Evolutionary conservation across 192 early-diverging fungal species (phyloP), one percentile per base, ranked within the genome.

Genomic region (Backusella circina): DNA sequence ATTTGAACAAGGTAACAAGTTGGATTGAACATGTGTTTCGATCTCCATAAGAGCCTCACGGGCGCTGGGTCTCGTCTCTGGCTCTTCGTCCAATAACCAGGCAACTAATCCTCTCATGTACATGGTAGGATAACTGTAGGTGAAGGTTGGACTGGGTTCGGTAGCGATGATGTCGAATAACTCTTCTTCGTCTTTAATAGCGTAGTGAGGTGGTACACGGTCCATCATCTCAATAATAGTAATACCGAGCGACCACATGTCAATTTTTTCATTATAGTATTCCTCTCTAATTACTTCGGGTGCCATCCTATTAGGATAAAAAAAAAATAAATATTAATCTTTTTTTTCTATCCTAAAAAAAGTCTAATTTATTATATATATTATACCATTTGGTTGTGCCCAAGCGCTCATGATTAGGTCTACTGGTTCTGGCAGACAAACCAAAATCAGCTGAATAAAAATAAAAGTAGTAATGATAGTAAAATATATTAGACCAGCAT

Each of bases 221-320:
- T 86, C 84, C 78, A 86, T 77, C 82, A 86, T 80, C 78, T 86
- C 84, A 33, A 86, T 86, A n/a, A 84, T 79, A 8, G 80, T 82
- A 36, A 87, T 86, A 65, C 84, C 86, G 23, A 87, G 77, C 35
- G 86, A 87, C 86, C 86, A 87, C 77, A 87, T 84, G 54, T 87
- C 86, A n/a, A 86, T 75, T 72, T 81, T 83, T 54, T 86, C 77
- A 54, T 84, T 82, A 51, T 87, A 87, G 47, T 74, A 74, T 76
- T 86, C 73, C 35, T 83, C 82, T 41, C 71, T 70, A 44, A 87
- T 79, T 30, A 87, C 82, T 77, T 87, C 86, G 31, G 86, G 86
- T 16, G 86, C 86, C 86, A 87, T 87, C 80, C 80, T 77, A 71
- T 69, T n/a, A 23, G 54, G 54, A 61, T 57, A 66, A 33, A 36